Evolutionary conservation across 257 asterid genomes (phyloP), one percentile per base, ranked within the genome.

Genomic region (Plectranthus barbatus): DNA sequence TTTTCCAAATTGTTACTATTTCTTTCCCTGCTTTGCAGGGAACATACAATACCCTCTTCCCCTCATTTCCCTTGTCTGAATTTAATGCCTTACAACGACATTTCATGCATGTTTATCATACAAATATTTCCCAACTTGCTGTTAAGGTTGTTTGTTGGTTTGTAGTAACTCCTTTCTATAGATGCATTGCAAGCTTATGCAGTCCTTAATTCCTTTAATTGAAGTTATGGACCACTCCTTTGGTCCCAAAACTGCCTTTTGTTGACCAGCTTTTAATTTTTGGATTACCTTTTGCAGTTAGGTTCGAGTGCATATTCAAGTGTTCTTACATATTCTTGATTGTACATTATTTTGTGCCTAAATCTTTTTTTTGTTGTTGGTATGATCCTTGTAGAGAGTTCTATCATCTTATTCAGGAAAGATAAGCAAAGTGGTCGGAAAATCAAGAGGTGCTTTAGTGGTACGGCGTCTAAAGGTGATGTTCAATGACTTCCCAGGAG

Each of bases 401-500:
- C 39, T 91, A 13, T 88, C 91, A 36, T 72, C 68, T 12, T 83
- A 86, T 66, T 86, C 91, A 0, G 85, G 83, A 55, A 84, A 77
- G 61, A 81, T 91, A 33, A 70, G 62, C 10, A 78, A 71, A 52
- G 33, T 91, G 58, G 62, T 91, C 1, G 37, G 80, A 5, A 84
- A 80, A 74, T 72, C 92, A 7, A 75, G 78, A 74, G 80, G 77
- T 5, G 62, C 4, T 1, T 23, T 23, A 4, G 29, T n/a, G 23
- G 15, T 66, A 3, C 63, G 49, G 1, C 69, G 66, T 64, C 62
- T 82, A 14, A 91, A 88, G 89, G 85, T 88, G 70, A 77, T 91
- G 50, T 84, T 84, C 84, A 77, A 86, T 21, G 91, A 84, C 67
- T 88, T 91, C 39, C 98, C 98, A 0, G 98, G 96, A 31, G 98